Evolutionary conservation across 78 protist species (phyloP), one percentile per base, ranked within the genome.

Genomic region (Parvularia atlantis): DNA sequence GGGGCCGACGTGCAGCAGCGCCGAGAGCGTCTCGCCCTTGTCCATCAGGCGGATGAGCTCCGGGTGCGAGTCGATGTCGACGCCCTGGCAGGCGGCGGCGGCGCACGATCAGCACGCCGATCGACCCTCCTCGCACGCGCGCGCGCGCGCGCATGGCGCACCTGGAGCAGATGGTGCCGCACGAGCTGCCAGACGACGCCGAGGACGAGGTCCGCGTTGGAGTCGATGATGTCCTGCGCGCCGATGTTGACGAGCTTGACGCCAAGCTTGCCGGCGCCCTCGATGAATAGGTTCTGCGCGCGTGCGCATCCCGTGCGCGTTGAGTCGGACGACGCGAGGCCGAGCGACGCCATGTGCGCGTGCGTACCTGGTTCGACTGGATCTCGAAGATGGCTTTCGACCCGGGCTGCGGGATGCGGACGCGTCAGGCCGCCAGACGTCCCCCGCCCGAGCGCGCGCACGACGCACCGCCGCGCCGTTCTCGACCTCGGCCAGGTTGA

Each of bases 161-260:
- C n/a, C 41, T 69, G 39, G 40, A 91, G 67, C 58, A 92, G 66
- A 50, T 87, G 86, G 46, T 83, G 67, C 50, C 89, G 74, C 67
- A 92, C 90, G 60, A 93, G 56, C 85, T 94, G 98, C 98, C 98
- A 94, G 24, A 91, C 50, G 54, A 94, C 66, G 31, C 95, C 96
- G 39, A 91, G 83, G 57, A 90, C 80, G 30, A 89, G 78, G 72
- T 87, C 87, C 5, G 76, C 69, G 31, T 71, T 78, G 63, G 94
- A 95, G 44, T 76, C 85, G 54, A 65, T 66, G 17, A 85, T 13
- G 54, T 90, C 93, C 1, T 50, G 58, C 2, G 76, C 78, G 62
- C 96, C 96, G 69, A 92, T 83, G 76, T 92, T 93, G 52, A 88
- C 86, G 16, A 80, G 70, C 41, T 46, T 36, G 83, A 76, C 69